Conservation (phyloP, 805 yeast species). For the Barnettozyma vustinii region DNA sequence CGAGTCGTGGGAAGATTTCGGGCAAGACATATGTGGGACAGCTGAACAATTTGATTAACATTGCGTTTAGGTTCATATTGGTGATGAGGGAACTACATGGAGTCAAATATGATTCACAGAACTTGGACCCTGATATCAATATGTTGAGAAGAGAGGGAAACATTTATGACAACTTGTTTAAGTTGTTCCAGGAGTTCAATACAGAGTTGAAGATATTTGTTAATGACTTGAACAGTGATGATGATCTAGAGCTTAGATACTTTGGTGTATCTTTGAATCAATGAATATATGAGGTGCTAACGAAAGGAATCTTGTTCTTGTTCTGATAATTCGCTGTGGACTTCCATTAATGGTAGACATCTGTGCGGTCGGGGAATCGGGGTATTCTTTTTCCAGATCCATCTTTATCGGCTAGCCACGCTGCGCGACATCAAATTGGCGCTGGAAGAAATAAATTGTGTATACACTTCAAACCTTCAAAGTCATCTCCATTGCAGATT, state of each 20-base stretch:
- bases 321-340: not conserved
- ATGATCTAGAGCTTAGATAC: conserved; percentile 40
- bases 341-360: not conserved
- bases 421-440: too few relatives aligned
- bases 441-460: too few relatives aligned
- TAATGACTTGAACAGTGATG: conserved; percentile 50
- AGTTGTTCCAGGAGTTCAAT: conserved; percentile 40
- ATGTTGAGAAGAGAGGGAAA: conserved; percentile 11
- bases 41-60: conserved; percentile 32
- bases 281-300: conserved; percentile 2
- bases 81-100: conserved; percentile 34
- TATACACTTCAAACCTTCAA: too few relatives aligned
- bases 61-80: conserved; percentile 34
- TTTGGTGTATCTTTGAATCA: conserved; percentile 34
- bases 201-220: conserved; percentile 37
- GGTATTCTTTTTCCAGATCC: not conserved
- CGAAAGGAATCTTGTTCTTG: not conserved
- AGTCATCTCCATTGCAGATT: too few relatives aligned
- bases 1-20: conserved; percentile 32
- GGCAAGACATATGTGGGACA: conserved; percentile 38
- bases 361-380: not conserved
- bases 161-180: conserved; percentile 36
- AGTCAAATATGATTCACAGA: conserved; percentile 25
- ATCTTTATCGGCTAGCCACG: too few relatives aligned
- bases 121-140: conserved; percentile 2